phyloP scores from a whole-genome alignment of 1,284 basidiomycete genomes.

The Kalmanozyma brasiliensis region DNA sequence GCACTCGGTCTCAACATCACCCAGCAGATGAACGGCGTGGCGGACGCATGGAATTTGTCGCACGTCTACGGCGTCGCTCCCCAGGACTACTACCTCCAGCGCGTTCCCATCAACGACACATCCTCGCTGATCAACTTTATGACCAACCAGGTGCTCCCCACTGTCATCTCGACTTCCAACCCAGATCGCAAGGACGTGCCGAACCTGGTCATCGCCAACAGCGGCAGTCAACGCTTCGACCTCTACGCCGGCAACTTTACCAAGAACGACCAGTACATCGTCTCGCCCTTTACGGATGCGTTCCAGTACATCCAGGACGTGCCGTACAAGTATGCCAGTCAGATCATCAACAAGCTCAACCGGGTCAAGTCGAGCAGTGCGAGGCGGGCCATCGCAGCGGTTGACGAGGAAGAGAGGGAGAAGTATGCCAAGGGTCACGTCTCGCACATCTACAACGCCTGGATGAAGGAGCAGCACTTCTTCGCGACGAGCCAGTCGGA shows the following conservation, averaged over 20 bases:
- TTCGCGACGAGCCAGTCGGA: neutral
- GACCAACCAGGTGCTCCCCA: constrained; percentile 58
- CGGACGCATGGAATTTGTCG: constrained; percentile 58
- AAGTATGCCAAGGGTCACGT: constrained; percentile 39
- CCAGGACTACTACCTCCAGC: constrained; percentile 63
- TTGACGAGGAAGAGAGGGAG: constrained; percentile 18
- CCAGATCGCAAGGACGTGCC: constrained; percentile 42
- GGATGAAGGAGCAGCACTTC: constrained; percentile 31
- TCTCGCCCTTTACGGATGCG: constrained; percentile 60
- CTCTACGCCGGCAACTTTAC: constrained; percentile 59
- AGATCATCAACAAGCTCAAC: constrained; percentile 53
- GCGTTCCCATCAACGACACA: constrained; percentile 44
- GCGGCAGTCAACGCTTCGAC: constrained; percentile 62
- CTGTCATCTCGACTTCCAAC: constrained; percentile 59
- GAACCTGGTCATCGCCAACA: constrained; percentile 61
- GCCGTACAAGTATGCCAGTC: constrained; percentile 51
- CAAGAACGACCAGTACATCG: constrained; percentile 64
- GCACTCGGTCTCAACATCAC: constrained; percentile 49
- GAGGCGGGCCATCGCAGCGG: too few species aligned
- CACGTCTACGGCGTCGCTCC: constrained; percentile 57
- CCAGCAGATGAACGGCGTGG: constrained; percentile 52
- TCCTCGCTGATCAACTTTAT: constrained; percentile 60
- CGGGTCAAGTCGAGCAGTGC: too few species aligned
- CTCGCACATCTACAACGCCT: constrained; percentile 46
- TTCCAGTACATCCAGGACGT: constrained; percentile 62